phyloP scores from a whole-genome alignment of 1,284 basidiomycete species.

The Melanopsichium pennsylvanicum region DNA sequence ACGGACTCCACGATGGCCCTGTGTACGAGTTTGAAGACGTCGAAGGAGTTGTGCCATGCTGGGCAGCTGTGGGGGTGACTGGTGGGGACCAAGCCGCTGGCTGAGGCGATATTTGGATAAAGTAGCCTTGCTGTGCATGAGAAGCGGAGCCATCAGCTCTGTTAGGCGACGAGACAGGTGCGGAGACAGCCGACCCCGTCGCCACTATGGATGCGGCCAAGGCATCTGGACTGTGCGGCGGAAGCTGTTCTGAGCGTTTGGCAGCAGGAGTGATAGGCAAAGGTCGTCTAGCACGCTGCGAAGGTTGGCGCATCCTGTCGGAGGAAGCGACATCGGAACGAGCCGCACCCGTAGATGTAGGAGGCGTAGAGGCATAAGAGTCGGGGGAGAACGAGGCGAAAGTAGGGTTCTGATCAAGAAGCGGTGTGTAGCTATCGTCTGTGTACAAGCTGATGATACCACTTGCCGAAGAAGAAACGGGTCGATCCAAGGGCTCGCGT shows the following conservation, averaged over 20 bases:
- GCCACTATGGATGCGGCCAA: background rate
- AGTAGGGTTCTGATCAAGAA: constrained; percentile 7
- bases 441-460: constrained; percentile 54
- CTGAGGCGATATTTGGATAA: constrained; percentile 21
- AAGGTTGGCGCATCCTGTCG: constrained; percentile 6
- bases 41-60: constrained; percentile 14
- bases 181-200: background rate
- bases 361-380: background rate
- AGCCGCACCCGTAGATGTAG: background rate
- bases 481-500: constrained; percentile 11
- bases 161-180: constrained; percentile 8
- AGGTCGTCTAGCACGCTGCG: constrained; percentile 28
- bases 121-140: constrained; percentile 23
- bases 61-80: constrained; percentile 14
- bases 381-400: constrained; percentile 5
- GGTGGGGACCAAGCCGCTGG: constrained; percentile 28
- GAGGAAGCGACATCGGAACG: background rate
- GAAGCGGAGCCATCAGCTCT: constrained; percentile 1
- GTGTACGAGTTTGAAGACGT: constrained; percentile 18
- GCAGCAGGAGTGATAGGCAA: constrained; percentile 24
- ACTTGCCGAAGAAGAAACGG: constrained; percentile 42
- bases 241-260: constrained; percentile 1
- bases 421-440: constrained; percentile 20
- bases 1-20: constrained; percentile 34
- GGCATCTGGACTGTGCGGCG: constrained; percentile 5